phyloP scores from a whole-genome alignment of 192 early-diverging fungal species.

The Backusella morwellensis region DNA sequence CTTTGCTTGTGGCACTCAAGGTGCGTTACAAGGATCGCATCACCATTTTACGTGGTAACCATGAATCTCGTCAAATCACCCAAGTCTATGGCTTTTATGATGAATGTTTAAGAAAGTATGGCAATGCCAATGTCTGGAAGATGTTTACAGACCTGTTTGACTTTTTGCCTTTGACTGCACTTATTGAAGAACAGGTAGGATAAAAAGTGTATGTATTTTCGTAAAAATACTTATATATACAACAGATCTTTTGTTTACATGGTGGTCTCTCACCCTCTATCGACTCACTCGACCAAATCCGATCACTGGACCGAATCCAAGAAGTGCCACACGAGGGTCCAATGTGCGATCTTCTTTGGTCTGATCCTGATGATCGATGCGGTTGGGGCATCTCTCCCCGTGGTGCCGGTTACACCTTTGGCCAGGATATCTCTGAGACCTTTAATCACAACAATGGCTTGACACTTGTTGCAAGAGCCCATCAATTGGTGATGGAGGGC shows the following conservation, averaged over 20 bases:
- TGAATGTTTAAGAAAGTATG: slow-evolving; percentile 98
- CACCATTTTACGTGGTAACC: slow-evolving; percentile 97
- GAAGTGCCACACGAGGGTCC: slow-evolving; percentile 88
- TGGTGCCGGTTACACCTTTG: slow-evolving; percentile 87
- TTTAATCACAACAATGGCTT: slow-evolving; percentile 96
- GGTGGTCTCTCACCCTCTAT: slow-evolving; percentile 95
- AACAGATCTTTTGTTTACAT: slow-evolving; percentile 95
- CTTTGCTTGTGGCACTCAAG: slow-evolving; percentile 93
- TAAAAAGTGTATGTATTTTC: background rate
- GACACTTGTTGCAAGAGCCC: slow-evolving; percentile 94
- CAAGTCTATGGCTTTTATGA: slow-evolving; percentile 99
- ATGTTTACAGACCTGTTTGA: slow-evolving; percentile 98
- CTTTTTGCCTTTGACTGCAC: slow-evolving; percentile 91
- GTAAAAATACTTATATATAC: no score
- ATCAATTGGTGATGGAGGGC: slow-evolving; percentile 93
- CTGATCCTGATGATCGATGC: slow-evolving; percentile 83
- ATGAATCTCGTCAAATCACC: slow-evolving; percentile 98
- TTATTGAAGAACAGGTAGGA: slow-evolving; percentile 87
- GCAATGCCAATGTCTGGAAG: slow-evolving; percentile 98
- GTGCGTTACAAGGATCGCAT: slow-evolving; percentile 89
- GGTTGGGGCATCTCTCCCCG: slow-evolving; percentile 88
- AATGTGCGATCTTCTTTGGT: slow-evolving; percentile 89
- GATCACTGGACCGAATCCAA: slow-evolving; percentile 92
- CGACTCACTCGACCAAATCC: slow-evolving; percentile 95
- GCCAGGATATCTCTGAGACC: slow-evolving; percentile 83